A percentile compares a stretch with the other conserved stretches of the same genome.
Conservation (phyloP, 2,329 filamentous ascomycete genomes). For the Talaromyces sp. region DNA sequence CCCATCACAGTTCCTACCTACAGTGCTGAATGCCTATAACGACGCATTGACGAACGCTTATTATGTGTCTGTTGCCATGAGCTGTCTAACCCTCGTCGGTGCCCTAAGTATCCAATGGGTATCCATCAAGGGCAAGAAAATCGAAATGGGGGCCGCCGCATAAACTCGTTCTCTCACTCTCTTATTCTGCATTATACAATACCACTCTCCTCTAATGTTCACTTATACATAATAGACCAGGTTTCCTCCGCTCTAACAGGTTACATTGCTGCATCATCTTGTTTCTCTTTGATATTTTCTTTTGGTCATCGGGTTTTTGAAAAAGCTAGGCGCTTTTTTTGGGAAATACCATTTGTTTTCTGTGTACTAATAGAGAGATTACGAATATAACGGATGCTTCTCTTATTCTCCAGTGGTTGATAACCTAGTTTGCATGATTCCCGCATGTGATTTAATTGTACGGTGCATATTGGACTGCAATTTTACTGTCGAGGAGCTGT, state of each 20-base stretch:
- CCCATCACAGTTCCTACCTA: slow-evolving; percentile 3
- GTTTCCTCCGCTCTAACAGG: neutral
- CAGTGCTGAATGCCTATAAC: slow-evolving; percentile 17
- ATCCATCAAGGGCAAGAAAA: slow-evolving; percentile 39
- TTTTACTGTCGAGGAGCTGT: neutral
- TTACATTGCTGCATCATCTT: neutral
- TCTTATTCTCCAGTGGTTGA: neutral
- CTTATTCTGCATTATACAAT: neutral
- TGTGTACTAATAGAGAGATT: neutral
- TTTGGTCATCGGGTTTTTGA: neutral
- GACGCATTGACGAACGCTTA: slow-evolving; percentile 12
- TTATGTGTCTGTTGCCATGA: slow-evolving; percentile 27
- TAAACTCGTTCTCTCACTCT: neutral
- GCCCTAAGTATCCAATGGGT: slow-evolving; percentile 43
- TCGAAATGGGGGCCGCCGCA: slow-evolving; percentile 26
- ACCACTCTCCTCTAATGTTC: neutral
- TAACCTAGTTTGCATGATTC: neutral
- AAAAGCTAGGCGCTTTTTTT: neutral
- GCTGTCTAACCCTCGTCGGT: slow-evolving; percentile 34
- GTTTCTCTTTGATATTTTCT: neutral
- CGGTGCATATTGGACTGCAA: neutral
- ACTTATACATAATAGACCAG: slow-evolving; percentile 2
- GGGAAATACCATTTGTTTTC: neutral
- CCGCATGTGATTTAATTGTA: neutral
- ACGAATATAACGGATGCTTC: neutral